phyloP scores from a whole-genome alignment of 2,329 filamentous ascomycete species.

The Penicillium sp. region DNA sequence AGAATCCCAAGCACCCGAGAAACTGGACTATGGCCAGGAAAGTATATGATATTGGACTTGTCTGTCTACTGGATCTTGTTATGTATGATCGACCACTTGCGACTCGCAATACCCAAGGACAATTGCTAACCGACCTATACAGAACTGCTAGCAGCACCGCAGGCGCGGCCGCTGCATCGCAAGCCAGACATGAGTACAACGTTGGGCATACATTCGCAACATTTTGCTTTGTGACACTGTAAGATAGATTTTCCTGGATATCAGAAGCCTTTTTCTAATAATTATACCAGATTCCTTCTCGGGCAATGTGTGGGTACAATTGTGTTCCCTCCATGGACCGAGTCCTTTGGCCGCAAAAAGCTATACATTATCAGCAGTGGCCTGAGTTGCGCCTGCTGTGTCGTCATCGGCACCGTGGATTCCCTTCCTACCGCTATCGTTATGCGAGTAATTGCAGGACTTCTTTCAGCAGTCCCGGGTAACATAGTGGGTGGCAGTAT shows the following conservation, averaged over 20 bases:
- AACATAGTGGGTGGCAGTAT: constrained; percentile 50
- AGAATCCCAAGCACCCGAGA: constrained; percentile 32
- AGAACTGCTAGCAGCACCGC: constrained; percentile 38
- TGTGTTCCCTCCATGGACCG: constrained; percentile 38
- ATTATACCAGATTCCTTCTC: constrained; percentile 30
- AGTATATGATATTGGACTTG: constrained; percentile 27
- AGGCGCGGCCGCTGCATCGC: constrained; percentile 31
- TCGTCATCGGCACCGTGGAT: constrained; percentile 41
- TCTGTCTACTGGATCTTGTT: constrained; percentile 34
- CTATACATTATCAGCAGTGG: constrained; percentile 34
- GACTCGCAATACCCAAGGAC: not conserved
- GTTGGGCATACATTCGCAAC: constrained; percentile 27
- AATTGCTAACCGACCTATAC: constrained; percentile 10
- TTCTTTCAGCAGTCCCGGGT: constrained; percentile 49
- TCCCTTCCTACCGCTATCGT: constrained; percentile 39
- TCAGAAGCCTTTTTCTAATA: not conserved
- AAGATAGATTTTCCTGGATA: constrained; percentile 4
- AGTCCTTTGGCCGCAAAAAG: constrained; percentile 39
- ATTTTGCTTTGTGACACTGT: constrained; percentile 34
- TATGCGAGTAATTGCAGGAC: constrained; percentile 45
- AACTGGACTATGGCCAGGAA: constrained; percentile 32
- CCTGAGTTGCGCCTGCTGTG: constrained; percentile 31
- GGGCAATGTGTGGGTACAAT: constrained; percentile 36
- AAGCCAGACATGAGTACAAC: constrained; percentile 28
- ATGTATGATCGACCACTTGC: constrained; percentile 22